Evolutionary conservation across 352 stramenopile genomes (phyloP).

Genomic region (Phytophthora boehmeriae): DNA sequence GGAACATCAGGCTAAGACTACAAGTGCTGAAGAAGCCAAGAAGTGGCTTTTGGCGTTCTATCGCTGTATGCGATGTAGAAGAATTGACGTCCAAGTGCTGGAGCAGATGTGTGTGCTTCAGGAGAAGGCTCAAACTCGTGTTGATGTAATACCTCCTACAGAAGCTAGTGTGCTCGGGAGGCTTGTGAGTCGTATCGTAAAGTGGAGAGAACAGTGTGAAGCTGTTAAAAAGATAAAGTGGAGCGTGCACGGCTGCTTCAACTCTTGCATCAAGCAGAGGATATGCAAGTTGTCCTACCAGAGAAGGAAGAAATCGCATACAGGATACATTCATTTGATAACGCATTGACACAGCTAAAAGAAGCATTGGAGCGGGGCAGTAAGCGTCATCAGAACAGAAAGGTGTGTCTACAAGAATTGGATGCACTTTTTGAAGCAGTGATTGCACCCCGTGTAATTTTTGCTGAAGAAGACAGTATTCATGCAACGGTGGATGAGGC

Average conservation of each 20-base stretch:
- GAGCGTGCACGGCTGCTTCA: conserved; percentile 54
- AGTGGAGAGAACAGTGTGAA: conserved; percentile 55
- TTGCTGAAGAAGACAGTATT: conserved; percentile 62
- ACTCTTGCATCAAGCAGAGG: conserved; percentile 63
- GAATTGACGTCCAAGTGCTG: conserved; percentile 49
- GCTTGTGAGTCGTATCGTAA: conserved; percentile 54
- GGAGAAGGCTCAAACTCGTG: conserved; percentile 30
- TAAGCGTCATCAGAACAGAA: conserved; percentile 66
- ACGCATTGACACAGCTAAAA: conserved; percentile 65
- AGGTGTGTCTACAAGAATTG: conserved; percentile 64
- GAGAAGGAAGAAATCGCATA: conserved; percentile 44
- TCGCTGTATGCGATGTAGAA: conserved; percentile 48
- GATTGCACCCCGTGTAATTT: conserved; percentile 53
- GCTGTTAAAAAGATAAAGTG: conserved; percentile 34
- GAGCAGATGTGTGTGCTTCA: conserved; percentile 47
- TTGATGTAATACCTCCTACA: conserved; percentile 38
- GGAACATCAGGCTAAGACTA: conserved; percentile 15
- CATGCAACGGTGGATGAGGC: conserved; percentile 63
- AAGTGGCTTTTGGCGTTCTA: conserved; percentile 78
- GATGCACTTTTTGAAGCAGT: conserved; percentile 54
- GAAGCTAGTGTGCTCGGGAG: conserved; percentile 65
- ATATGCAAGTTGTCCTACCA: conserved; percentile 53
- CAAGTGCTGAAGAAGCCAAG: conserved; percentile 45
- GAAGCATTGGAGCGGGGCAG: conserved; percentile 66
- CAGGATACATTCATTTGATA: conserved; percentile 59